Evolutionary conservation across 176 grass and related monocot species (phyloP).

Genomic region (Canna indica): DNA sequence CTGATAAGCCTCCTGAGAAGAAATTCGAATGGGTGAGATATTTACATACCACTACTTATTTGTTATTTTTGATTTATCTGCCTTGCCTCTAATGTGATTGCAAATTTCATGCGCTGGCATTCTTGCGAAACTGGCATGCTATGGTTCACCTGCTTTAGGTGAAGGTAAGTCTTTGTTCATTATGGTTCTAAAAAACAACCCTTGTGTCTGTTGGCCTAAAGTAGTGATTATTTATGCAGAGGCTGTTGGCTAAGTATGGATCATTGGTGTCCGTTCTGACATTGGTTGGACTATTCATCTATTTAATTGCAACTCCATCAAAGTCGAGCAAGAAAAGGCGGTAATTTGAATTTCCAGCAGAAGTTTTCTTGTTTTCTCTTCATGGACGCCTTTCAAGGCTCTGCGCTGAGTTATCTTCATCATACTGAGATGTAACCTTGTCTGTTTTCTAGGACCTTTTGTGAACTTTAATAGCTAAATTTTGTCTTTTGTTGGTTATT

Average conservation of each 20-base stretch:
- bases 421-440: neutral
- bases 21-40: constrained; percentile 90
- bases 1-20: constrained; percentile 69
- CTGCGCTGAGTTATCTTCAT: neutral
- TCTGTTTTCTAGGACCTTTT: neutral
- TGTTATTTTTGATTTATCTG: neutral
- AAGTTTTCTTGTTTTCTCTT: neutral
- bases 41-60: neutral
- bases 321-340: constrained; percentile 83
- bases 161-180: constrained; percentile 45
- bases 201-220: neutral
- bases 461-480: neutral
- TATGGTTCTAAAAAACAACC: neutral
- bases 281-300: constrained; percentile 61
- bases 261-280: constrained; percentile 56
- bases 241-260: constrained; percentile 61
- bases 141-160: constrained; percentile 32
- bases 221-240: constrained; percentile 35
- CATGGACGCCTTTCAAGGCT: neutral
- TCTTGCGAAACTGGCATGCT: neutral
- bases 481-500: neutral
- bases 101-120: constrained; percentile 8
- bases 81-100: constrained; percentile 17
- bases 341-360: constrained; percentile 22
- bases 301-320: constrained; percentile 61